Base-by-base conservation (phyloP, 352 stramenopile species). In the Globisporangium nagaii region DNA sequence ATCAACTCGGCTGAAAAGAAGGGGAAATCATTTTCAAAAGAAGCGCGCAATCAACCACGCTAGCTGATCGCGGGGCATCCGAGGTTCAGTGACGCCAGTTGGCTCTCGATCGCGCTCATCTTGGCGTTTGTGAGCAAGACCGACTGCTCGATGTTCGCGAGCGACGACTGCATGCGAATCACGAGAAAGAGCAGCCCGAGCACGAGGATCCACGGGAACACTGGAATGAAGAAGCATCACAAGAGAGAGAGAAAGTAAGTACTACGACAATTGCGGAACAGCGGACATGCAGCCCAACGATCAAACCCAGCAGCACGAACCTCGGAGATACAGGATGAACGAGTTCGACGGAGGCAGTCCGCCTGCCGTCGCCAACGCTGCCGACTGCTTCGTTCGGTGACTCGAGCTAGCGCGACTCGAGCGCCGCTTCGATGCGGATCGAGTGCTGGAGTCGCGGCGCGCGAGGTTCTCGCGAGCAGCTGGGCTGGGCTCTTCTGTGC, bases 121-220 rank as follows among this genome's bases (percentile, higher is more conserved):
- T 73, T 60, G 28, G 71, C 19, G 13, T 66, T 74, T 30, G 75
- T 85, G 13, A 66, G 34, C 45, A 68, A 13, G 25, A 90, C 66
- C n/a, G 66, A 59, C 6, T 64, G 51, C 39, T 92, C 76, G 27
- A 92, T 85, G 11, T 58, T 83, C n/a, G 63, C 66, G 36, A 92
- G 57, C 30, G 77, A 77, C 54, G 59, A 60, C 57, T 88, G 75
- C 32, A 92, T 57, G 24, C 68, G 68, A 31, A 86, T 57, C 2
- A 89, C 66, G n/a, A 88, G 56, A 42, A 83, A 66, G 32, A 88
- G 40, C 20, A 91, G 40, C 35, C 84, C 53, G 19, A 90, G 55
- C 27, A 90, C 68, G 32, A 91, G 39, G 30, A 91, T 49, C 76
- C 75, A 91, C 42, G 79, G 76, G 37, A 91, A 81, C n/a, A 84